Percentiles rank a stretch among this genome's conserved stretches.
These are phyloP conservation scores for Pseudocercospora cruenta DNA, from an alignment of 2,329 filamentous ascomycete genomes.

Conservation along the genomic window DNA sequence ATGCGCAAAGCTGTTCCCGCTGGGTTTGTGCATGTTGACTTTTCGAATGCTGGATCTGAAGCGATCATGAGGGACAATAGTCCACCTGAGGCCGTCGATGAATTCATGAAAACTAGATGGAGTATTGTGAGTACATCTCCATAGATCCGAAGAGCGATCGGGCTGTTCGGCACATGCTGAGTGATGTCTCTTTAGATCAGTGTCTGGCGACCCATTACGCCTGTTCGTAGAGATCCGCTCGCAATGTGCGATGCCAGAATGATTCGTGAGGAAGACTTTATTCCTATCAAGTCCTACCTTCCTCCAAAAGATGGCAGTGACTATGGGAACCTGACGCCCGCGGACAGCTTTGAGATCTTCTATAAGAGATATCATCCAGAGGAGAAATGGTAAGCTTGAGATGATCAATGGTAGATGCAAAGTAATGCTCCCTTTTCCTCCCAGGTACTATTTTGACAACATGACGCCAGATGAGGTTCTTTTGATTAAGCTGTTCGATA, in stretches of 20 bases:
- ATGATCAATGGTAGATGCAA: no score
- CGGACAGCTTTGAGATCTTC: neutral
- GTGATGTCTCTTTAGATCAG: neutral
- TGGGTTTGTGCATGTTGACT: neutral
- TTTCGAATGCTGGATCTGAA: neutral
- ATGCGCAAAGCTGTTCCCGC: neutral
- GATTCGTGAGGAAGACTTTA: neutral
- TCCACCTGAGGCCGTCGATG: neutral
- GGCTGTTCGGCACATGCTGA: no score
- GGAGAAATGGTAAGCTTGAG: neutral
- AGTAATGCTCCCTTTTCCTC: neutral
- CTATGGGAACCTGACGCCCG: neutral
- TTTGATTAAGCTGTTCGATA: neutral
- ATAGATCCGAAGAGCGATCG: no score
- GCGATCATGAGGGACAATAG: neutral
- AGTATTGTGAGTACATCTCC: neutral
- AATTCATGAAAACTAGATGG: neutral
- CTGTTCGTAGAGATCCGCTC: neutral
- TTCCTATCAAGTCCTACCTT: neutral
- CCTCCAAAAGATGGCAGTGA: neutral
- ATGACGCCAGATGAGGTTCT: neutral
- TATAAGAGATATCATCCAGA: neutral
- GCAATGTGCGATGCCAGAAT: neutral
- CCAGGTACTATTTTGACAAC: neutral
- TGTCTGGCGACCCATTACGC: constrained; percentile 6